Base-by-base conservation (phyloP, 192 early-diverging fungal genomes). In the Geranomyces variabilis region DNA sequence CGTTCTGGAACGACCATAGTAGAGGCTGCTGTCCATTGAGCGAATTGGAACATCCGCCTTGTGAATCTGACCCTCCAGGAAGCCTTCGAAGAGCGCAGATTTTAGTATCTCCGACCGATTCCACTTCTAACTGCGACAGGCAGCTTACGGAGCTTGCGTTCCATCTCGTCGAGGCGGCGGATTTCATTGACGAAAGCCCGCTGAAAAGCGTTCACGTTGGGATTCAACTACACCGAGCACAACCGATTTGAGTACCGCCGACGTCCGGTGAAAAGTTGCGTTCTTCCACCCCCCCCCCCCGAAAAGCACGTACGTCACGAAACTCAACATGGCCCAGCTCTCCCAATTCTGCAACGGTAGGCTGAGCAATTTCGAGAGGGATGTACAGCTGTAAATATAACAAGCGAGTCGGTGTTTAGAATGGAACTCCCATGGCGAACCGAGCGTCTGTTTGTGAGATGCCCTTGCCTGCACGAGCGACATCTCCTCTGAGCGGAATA, bases 401-500 rank as follows among this genome's bases (percentile, higher is more conserved):
- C n/a, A n/a, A n/a, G n/a, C n/a, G n/a, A n/a, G n/a, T n/a, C n/a
- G n/a, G n/a, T n/a, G n/a, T n/a, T n/a, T n/a, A n/a, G n/a, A n/a
- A n/a, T n/a, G n/a, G n/a, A n/a, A n/a, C n/a, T n/a, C n/a, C n/a
- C n/a, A n/a, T n/a, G n/a, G n/a, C n/a, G n/a, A n/a, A n/a, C n/a
- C n/a, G n/a, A 91, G 84, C 58, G 89, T n/a, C n/a, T n/a, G n/a
- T n/a, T n/a, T n/a, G n/a, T n/a, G n/a, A n/a, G n/a, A n/a, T n/a
- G n/a, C 21, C 1, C 9, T 28, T 67, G 94, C 83, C 84, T 94
- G 92, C 57, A 94, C 88, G 65, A 95, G 88, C 63, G 94, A 92
- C 96, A 96, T 98, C 73, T 92, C 88, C 80, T 98, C 96, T 63
- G 94, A 96, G 64, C 96, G 87, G 81, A 94, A 95, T 76, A 96